Percentiles rank a stretch among this genome's conserved stretches.
phyloP scores from a whole-genome alignment of 768 basidiomycete genomes.

The Hygrocybe coccinea region DNA sequence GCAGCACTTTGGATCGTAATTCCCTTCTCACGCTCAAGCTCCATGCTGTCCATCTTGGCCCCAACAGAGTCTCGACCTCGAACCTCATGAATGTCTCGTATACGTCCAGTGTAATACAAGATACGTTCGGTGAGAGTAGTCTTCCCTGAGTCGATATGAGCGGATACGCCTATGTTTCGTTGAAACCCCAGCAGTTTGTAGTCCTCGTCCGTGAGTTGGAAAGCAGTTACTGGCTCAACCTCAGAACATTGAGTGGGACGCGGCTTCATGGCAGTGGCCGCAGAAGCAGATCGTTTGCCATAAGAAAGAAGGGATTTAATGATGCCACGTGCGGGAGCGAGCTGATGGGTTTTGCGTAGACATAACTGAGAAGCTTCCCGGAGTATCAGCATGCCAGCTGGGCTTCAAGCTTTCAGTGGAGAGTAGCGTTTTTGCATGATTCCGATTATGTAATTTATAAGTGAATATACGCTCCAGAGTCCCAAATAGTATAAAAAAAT shows the following conservation, averaged over 20 bases:
- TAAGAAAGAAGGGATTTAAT: constrained; percentile 10
- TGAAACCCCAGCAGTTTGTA: constrained; percentile 61
- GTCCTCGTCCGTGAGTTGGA: constrained; percentile 61
- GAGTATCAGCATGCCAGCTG: constrained; percentile 2
- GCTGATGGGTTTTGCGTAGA: neutral
- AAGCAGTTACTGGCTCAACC: constrained; percentile 18
- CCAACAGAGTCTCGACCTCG: constrained; percentile 91
- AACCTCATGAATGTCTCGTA: constrained; percentile 95
- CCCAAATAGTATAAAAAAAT: too few species aligned
- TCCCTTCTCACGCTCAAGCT: constrained; percentile 96
- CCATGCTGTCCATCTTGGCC: constrained; percentile 99
- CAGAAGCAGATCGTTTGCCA: constrained; percentile 36
- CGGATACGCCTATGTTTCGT: constrained; percentile 94
- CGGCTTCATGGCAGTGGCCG: constrained; percentile 23
- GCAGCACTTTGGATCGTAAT: constrained; percentile 99
- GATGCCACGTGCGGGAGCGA: neutral
- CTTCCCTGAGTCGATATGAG: constrained; percentile 96
- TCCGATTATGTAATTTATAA: neutral
- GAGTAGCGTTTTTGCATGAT: neutral
- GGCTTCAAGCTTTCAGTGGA: too few species aligned
- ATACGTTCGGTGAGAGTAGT: constrained; percentile 96
- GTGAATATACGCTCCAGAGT: too few species aligned
- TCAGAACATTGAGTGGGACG: neutral
- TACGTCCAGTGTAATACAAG: constrained; percentile 92
- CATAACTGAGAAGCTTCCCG: constrained; percentile 1